Percentiles rank a stretch among this genome's conserved stretches.
phyloP scores from a whole-genome alignment of 2,329 filamentous ascomycete genomes.

The Fusarium veterinarium region DNA sequence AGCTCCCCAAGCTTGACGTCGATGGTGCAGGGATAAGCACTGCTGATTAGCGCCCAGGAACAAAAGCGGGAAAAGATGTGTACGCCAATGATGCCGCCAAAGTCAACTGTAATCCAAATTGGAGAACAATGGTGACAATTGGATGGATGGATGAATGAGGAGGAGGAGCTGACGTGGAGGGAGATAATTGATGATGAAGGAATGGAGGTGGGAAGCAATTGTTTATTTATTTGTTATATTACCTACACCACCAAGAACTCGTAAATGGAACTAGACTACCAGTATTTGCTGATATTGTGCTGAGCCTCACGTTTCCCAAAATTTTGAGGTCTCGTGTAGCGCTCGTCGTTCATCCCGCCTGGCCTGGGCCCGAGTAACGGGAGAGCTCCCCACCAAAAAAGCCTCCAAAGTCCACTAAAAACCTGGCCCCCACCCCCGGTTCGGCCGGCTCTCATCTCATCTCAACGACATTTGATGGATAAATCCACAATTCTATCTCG shows the following conservation, averaged over 20 bases:
- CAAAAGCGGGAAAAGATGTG: constrained; percentile 38
- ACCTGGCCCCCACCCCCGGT: constrained; percentile 9
- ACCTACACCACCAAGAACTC: neutral
- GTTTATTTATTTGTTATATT: neutral
- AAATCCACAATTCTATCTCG: constrained; percentile 22
- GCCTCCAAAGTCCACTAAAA: neutral
- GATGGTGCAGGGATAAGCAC: constrained; percentile 29
- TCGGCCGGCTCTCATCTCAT: constrained; percentile 10
- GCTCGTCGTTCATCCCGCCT: neutral
- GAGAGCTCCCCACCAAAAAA: constrained; percentile 16
- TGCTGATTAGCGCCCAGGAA: constrained; percentile 27
- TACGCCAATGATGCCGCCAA: constrained; percentile 11
- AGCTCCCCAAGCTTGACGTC: constrained; percentile 35
- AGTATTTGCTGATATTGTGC: neutral
- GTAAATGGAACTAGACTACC: neutral
- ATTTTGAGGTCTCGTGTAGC: neutral
- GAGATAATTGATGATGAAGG: neutral
- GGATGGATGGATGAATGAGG: neutral
- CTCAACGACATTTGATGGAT: neutral
- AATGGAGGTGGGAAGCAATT: neutral
- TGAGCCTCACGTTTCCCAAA: neutral
- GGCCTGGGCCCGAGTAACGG: constrained; percentile 6
- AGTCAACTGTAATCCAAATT: neutral
- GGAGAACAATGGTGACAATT: neutral
- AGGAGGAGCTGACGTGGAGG: constrained; percentile 3